Evolutionary conservation across 2,329 filamentous ascomycete genomes (phyloP).

Genomic region (Triangularia verruculosa): DNA sequence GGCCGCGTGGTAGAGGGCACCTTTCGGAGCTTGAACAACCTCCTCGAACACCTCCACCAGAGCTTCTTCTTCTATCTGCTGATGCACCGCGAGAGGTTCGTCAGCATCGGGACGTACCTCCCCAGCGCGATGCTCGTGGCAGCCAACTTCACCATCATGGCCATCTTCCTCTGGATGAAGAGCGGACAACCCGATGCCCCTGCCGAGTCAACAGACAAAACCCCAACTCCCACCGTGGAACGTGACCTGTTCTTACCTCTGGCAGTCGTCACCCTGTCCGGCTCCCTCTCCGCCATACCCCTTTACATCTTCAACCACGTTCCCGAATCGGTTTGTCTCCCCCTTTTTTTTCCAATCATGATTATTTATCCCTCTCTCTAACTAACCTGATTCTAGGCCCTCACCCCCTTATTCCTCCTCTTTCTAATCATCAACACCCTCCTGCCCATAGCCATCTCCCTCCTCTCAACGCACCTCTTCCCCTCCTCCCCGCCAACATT

Average conservation of each 20-base stretch:
- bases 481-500: slow-evolving; percentile 51
- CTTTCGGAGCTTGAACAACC: slow-evolving; percentile 90
- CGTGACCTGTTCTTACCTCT: slow-evolving; percentile 71
- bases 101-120: slow-evolving; percentile 96
- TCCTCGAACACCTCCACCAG: slow-evolving; percentile 94
- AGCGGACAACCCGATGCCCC: slow-evolving; percentile 57
- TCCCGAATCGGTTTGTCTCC: slow-evolving; percentile 56
- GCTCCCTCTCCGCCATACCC: slow-evolving; percentile 75
- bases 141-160: slow-evolving; percentile 92
- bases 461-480: slow-evolving; percentile 49
- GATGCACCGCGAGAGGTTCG: slow-evolving; percentile 87
- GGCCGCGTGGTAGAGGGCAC: slow-evolving; percentile 86
- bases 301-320: slow-evolving; percentile 83
- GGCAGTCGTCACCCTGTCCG: slow-evolving; percentile 66
- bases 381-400: slow-evolving; percentile 43
- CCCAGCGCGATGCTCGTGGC: slow-evolving; percentile 97
- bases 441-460: slow-evolving; percentile 57
- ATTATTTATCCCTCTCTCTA: slow-evolving; percentile 1
- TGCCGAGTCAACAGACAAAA: slow-evolving; percentile 23
- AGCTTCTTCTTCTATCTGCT: slow-evolving; percentile 99
- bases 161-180: slow-evolving; percentile 88
- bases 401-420: slow-evolving; percentile 55
- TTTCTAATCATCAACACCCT: slow-evolving; percentile 55
- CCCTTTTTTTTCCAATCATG: neutral
- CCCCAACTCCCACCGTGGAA: slow-evolving; percentile 42